Evolutionary conservation across 2,329 filamentous ascomycete species (phyloP), one percentile per base, ranked within the genome.

Genomic region (Claviceps fusiformis): DNA sequence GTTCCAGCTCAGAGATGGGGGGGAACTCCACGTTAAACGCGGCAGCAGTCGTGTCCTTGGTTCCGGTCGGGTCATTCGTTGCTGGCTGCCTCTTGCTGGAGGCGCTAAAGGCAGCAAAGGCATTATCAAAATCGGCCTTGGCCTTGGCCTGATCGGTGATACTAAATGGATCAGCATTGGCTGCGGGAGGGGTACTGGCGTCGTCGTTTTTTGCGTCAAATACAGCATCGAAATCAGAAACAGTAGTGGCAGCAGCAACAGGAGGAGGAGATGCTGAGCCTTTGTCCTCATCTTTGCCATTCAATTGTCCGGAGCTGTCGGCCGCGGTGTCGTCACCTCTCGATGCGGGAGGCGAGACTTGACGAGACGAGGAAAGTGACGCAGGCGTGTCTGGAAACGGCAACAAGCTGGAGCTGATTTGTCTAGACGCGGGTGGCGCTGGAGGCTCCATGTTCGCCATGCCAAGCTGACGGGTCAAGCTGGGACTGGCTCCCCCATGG

Each of bases 1-100:
- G 79, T 58, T 87, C 86, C 56, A 96, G 72, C 66, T 92, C 89
- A n/a, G 86, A 84, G 57, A 97, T 95, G 0, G 92, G 93, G 37
- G 93, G 93, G 65, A 97, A 97, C 66, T 97, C 93, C 27, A 82
- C 78, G 64, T 83, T 79, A 62, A 88, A 86, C 54, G 70, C 74
- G 3, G 78, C 67, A 24, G 73, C 73, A 2, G 71, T 64, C 58
- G 77, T 77, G 43, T 68, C 63, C 11, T 68, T 65, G n/a, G 19
- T 15, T 5, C 15, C 64, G 15, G 74, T 73, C 19, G 70, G 68
- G 7, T 65, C 58, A 5, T 68, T 59, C 56, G 73, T 75, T 54
- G 73, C 73, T 58, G 74, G 75, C 33, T 54, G 33, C 52, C 67
- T 69, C 62, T 79, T 80, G 62, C 76, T 77, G 50, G 75, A 17